Conservation (phyloP, 2,329 filamentous ascomycete genomes). For the Ophiostoma australiae region DNA sequence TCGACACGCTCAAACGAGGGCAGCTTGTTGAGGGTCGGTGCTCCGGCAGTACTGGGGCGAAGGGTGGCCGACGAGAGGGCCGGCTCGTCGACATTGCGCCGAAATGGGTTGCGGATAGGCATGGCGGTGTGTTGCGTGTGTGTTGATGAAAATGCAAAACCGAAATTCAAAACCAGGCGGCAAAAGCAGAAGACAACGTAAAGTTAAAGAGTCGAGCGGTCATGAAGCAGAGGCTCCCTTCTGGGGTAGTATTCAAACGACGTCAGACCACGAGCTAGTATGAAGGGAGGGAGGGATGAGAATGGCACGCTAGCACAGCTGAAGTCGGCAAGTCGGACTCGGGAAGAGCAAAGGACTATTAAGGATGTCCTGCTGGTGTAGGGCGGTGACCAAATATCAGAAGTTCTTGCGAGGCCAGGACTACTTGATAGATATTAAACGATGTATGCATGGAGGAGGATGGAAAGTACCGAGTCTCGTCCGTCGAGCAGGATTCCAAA, state of each 20-base stretch:
- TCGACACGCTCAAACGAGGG: constrained; percentile 58
- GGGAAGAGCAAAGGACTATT: not conserved
- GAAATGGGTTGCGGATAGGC: constrained; percentile 71
- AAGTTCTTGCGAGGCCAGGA: not conserved
- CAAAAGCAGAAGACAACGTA: not conserved
- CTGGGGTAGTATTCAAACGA: not conserved
- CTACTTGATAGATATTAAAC: not conserved
- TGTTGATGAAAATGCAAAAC: not conserved
- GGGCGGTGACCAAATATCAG: not conserved
- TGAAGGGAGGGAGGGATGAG: constrained; percentile 5
- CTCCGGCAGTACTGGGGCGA: constrained; percentile 16
- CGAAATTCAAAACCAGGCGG: not conserved
- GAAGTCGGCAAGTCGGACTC: not conserved
- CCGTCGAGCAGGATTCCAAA: not conserved
- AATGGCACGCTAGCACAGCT: not conserved
- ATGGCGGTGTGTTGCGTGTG: constrained; percentile 34
- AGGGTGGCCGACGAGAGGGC: constrained; percentile 21
- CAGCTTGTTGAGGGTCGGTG: not conserved
- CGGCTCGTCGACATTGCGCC: constrained; percentile 38
- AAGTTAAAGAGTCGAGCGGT: not conserved
- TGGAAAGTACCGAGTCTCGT: not conserved
- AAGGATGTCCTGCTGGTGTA: not conserved
- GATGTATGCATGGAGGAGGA: not conserved
- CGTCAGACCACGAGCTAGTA: not conserved
- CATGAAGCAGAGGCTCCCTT: not conserved